Conservation (phyloP, 306 rosid species). For the Potentilla sterilis region DNA sequence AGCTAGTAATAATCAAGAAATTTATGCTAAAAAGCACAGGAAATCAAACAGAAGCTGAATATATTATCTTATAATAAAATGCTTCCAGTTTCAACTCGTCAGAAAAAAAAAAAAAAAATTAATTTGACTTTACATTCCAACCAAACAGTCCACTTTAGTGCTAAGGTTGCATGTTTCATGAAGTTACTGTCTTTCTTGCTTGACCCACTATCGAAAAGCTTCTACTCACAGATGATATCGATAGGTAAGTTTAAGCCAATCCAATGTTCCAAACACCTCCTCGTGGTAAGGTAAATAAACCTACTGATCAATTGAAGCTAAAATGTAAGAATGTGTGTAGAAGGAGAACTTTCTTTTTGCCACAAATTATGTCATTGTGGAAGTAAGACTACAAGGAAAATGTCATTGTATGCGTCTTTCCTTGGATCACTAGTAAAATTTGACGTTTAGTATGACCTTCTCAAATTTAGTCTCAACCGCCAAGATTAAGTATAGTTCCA, state of each 20-base stretch:
- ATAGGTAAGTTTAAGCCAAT: neutral
- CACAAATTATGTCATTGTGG: neutral
- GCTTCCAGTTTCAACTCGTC: neutral
- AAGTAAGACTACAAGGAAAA: neutral
- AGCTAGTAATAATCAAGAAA: neutral
- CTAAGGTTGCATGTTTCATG: neutral
- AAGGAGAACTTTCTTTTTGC: neutral
- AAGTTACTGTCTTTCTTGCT: neutral
- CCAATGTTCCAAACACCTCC: neutral
- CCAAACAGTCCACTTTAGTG: neutral
- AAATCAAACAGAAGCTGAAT: neutral
- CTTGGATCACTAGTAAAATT: neutral
- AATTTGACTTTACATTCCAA: neutral
- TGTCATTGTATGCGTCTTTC: neutral
- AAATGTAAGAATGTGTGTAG: neutral
- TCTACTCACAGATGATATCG: neutral
- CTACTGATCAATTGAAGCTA: neutral
- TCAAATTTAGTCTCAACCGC: neutral
- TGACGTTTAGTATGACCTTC: neutral
- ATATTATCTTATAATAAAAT: neutral
- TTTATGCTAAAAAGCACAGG: neutral
- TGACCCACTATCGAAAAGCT: neutral
- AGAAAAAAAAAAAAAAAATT: too few relatives aligned
- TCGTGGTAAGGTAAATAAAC: too few relatives aligned
- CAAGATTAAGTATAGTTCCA: neutral